Base-by-base conservation (phyloP, 2,329 filamentous ascomycete species). In the Colletotrichum spinosum region DNA sequence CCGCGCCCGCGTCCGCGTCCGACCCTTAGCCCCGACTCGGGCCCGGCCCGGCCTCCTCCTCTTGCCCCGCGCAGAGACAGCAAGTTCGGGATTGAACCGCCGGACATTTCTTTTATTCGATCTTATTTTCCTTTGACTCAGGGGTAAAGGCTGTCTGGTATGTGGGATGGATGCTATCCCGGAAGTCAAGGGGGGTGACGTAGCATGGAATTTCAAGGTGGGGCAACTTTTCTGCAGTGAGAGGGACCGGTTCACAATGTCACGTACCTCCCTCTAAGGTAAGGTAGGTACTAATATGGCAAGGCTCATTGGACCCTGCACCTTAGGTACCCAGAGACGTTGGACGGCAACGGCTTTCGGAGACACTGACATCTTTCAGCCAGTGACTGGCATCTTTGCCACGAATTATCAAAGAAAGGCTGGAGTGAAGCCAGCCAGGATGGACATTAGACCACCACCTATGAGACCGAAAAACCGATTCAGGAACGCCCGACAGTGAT, bases 61-160 rank as follows among this genome's bases (percentile, higher is more conserved):
- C 73, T 56, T 35, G 56, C 44, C 70, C 83, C 73, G 74, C 85
- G 74, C 79, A 83, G 83, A 74, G 74, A 92, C 74, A 81, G 87
- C 39, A 97, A 85, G 72, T 97, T 95, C 2, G 94, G 93, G 50
- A 97, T 97, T 33, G 90, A 86, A 45, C 88, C 81, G 37, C 89
- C 86, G 51, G 91, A 86, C 91, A 94, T 94, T 65, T 41, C 38
- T 41, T 33, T 38, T 33, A 15, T 34, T 8, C 8, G n/a, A 25
- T 4, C 25, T 25, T 2, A 25, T 5, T 25, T 25, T 63, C 10
- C 34, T 60, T 51, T 51, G 44, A 50, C 46, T 45, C 56, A 13
- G 39, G 48, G 39, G n/a, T 4, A 9, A 37, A 17, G 25, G 25
- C 25, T 25, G 25, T 5, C 25, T 46, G 53, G 8, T 53, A n/a